phyloP scores from a whole-genome alignment of 2,329 filamentous ascomycete species.

The Fusarium continuum region DNA sequence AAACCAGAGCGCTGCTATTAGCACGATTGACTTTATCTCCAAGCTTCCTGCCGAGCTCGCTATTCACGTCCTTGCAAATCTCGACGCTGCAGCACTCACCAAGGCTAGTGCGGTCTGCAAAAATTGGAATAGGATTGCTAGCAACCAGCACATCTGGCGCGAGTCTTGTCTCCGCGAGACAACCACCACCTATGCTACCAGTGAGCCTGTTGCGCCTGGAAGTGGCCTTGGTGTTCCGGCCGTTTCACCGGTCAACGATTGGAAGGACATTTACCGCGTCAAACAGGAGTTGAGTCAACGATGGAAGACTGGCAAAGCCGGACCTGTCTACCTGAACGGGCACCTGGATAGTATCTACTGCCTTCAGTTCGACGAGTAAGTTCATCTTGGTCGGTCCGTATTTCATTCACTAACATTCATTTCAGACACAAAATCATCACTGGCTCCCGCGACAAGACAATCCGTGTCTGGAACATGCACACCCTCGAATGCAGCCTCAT shows the following conservation, averaged over 20 bases:
- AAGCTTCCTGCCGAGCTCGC: slow-evolving; percentile 66
- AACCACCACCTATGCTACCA: slow-evolving; percentile 67
- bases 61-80: slow-evolving; percentile 64
- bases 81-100: slow-evolving; percentile 63
- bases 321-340: slow-evolving; percentile 88
- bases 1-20: slow-evolving; percentile 54
- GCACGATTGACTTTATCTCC: slow-evolving; percentile 66
- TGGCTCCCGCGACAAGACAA: slow-evolving; percentile 92
- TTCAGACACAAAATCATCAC: slow-evolving; percentile 95
- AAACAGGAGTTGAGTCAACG: slow-evolving; percentile 78
- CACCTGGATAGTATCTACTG: slow-evolving; percentile 98
- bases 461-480: slow-evolving; percentile 94
- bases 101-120: slow-evolving; percentile 61
- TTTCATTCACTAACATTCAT: slow-evolving; percentile 47
- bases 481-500: slow-evolving; percentile 86
- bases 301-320: slow-evolving; percentile 82
- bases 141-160: slow-evolving; percentile 69
- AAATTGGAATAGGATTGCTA: slow-evolving; percentile 58
- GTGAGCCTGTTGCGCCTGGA: slow-evolving; percentile 61
- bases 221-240: slow-evolving; percentile 66
- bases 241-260: slow-evolving; percentile 73
- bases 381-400: slow-evolving; percentile 21
- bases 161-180: slow-evolving; percentile 71
- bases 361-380: slow-evolving; percentile 94
- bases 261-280: slow-evolving; percentile 85